Evolutionary conservation across 805 yeast genomes (phyloP), one percentile per base, ranked within the genome.

Genomic region (Wickerhamomyces strasburgensis): DNA sequence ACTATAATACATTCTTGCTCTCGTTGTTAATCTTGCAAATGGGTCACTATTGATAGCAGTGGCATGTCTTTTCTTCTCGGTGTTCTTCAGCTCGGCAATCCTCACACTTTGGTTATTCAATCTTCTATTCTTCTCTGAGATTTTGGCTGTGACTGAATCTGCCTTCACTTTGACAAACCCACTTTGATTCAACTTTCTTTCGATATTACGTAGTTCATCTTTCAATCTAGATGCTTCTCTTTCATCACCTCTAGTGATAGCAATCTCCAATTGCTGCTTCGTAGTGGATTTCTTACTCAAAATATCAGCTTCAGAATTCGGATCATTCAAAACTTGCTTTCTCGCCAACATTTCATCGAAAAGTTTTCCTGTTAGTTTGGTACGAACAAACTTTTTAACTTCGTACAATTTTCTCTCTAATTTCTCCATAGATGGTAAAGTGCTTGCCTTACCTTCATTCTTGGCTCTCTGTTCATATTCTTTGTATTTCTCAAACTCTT

Each of bases 1-100:
- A 32, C 69, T 66, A 35, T 88, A 87, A 61, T 86, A 90, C 42
- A 86, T 77, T 52, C 85, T 76, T 1, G 97, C 85, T 43, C 79
- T 83, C 1, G 98, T 90, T 57, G 85, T 82, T 55, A 93, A 73
- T 58, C 98, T 78, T 48, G 84, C 77, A 61, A 93, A 93, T 16
- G 98, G 98, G 64, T 93, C 85, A 50, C 70, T 75, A 37, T 75
- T 68, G 39, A 62, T 62, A 29, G 49, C 66, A 38, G 69, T 39
- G 33, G 56, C 59, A 51, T 46, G 60, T 54, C 63, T 76, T 47
- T 80, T 72, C 56, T 63, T 66, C 36, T 75, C 80, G 15, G 73
- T 70, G 33, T 83, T 77, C 49, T 68, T 68, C 34, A 78, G 61
- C 57, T 89, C 97, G 1, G 95, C 96, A 51, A 73, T 72, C 54